A percentile compares a stretch with the other conserved stretches of the same genome.
Conservation (phyloP, 305 asterid species). For the Solanum chacoense region DNA sequence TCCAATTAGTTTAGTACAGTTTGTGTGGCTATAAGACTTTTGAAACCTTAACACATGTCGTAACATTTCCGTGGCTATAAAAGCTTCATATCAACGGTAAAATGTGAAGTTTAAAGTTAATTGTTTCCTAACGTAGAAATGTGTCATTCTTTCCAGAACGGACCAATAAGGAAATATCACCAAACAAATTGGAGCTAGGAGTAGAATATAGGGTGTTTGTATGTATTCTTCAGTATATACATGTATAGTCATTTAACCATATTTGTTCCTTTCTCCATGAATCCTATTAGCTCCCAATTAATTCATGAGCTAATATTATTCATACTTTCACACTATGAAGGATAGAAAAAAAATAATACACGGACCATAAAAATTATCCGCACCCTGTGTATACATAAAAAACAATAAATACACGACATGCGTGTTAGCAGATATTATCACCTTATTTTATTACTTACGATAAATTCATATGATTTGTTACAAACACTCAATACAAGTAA, state of each 20-base stretch:
- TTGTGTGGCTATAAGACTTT: not conserved
- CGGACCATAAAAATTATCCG: not conserved
- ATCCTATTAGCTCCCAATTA: too few relatives aligned
- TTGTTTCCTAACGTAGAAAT: not conserved
- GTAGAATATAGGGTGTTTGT: not conserved
- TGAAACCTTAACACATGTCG: not conserved
- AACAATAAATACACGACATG: not conserved
- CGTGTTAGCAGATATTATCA: not conserved
- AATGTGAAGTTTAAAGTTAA: not conserved
- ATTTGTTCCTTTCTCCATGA: too few relatives aligned
- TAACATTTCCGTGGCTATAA: not conserved
- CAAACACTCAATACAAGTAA: not conserved
- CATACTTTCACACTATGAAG: not conserved
- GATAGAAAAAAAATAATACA: not conserved
- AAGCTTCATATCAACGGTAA: not conserved
- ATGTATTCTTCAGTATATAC: not conserved
- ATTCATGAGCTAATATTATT: too few relatives aligned
- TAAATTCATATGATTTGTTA: not conserved
- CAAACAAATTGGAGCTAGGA: not conserved
- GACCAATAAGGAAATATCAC: not conserved
- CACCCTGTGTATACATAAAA: not conserved
- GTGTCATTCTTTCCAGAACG: not conserved
- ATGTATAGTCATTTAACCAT: not conserved
- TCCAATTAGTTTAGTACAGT: not conserved
- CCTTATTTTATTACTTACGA: not conserved